A percentile compares a stretch with the other conserved stretches of the same genome.
These are phyloP conservation scores for Stylosanthes scabra DNA, from an alignment of 331 rosid species.

Conservation along the genomic window DNA sequence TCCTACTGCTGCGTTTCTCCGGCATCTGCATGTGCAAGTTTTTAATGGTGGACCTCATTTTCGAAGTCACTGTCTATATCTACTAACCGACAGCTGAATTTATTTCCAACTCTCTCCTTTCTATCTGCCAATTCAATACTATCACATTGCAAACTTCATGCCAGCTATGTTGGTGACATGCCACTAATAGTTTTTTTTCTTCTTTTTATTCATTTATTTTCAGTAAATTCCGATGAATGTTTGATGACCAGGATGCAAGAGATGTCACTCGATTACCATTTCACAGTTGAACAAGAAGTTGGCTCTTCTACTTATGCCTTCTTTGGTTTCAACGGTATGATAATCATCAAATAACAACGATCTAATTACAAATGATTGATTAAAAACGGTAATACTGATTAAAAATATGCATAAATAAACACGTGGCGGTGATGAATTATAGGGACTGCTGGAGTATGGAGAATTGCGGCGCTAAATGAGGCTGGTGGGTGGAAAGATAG, in stretches of 20 bases:
- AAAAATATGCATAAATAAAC: no score
- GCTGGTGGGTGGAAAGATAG: constrained; percentile 99
- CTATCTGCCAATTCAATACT: constrained; percentile 12
- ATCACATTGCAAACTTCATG: constrained; percentile 20
- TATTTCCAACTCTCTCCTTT: constrained; percentile 37
- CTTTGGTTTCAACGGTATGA: constrained; percentile 91
- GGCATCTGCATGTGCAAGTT: constrained; percentile 67
- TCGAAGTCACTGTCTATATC: constrained; percentile 53
- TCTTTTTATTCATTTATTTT: neutral
- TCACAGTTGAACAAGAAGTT: constrained; percentile 97
- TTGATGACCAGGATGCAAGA: constrained; percentile 99
- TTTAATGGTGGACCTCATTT: constrained; percentile 64
- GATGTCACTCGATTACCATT: constrained; percentile 98
- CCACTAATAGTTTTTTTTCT: constrained; percentile 17
- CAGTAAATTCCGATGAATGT: constrained; percentile 96
- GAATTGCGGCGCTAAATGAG: constrained; percentile 84
- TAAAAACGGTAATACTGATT: no score
- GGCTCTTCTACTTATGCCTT: constrained; percentile 94
- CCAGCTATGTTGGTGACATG: constrained; percentile 39
- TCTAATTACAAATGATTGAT: no score
- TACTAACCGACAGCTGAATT: constrained; percentile 50
- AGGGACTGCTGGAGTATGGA: constrained; percentile 99
- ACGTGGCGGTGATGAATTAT: no score
- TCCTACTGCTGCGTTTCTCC: constrained; percentile 22
- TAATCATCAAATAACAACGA: no score